Evolutionary conservation across 2,329 filamentous ascomycete species (phyloP).

Genomic region (Claviceps pazoutovae): DNA sequence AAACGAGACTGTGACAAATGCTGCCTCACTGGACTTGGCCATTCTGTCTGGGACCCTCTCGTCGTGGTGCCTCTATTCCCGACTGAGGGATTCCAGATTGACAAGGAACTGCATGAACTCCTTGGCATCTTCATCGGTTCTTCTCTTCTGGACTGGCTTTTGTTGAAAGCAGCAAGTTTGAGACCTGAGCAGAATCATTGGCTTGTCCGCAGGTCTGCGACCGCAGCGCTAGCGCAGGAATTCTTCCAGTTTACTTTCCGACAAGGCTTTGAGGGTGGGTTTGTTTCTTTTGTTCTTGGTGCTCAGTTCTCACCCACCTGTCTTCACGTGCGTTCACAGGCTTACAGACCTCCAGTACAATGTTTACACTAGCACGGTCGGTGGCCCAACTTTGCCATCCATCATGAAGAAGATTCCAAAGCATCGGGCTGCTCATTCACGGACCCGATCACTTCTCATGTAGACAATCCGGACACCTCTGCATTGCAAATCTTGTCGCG

Average conservation of each 20-base stretch:
- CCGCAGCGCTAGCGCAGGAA: slow-evolving; percentile 8
- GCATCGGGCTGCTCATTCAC: background rate
- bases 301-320: background rate
- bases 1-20: slow-evolving; percentile 2
- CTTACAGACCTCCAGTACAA: background rate
- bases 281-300: background rate
- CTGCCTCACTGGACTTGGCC: slow-evolving; percentile 1
- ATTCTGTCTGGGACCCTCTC: slow-evolving; percentile 4
- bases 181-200: slow-evolving; percentile 7
- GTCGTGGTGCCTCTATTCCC: background rate
- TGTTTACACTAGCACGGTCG: background rate
- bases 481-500: background rate
- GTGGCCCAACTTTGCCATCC: background rate
- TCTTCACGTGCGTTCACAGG: background rate
- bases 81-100: background rate
- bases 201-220: slow-evolving; percentile 12
- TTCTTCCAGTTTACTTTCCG: slow-evolving; percentile 3
- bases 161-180: slow-evolving; percentile 1
- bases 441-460: background rate
- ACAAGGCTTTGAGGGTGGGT: background rate
- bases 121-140: background rate
- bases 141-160: background rate
- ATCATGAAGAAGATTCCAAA: background rate
- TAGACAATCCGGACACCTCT: background rate
- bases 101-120: background rate